phyloP scores from a whole-genome alignment of 805 yeast genomes.

The Myxozyma melibiosi region DNA sequence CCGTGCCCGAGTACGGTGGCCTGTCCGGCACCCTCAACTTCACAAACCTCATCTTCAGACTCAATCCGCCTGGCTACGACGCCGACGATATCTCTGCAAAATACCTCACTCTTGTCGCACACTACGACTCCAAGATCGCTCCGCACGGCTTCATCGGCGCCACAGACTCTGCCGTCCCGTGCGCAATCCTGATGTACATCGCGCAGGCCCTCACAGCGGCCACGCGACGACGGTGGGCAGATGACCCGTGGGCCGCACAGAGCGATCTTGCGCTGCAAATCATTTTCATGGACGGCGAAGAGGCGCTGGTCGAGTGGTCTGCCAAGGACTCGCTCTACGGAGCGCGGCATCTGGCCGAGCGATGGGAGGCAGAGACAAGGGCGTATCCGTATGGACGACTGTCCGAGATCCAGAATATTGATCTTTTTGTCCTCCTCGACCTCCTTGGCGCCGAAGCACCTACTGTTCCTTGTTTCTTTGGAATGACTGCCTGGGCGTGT shows the following conservation, averaged over 20 bases:
- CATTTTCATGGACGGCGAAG: constrained; percentile 64
- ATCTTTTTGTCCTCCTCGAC: constrained; percentile 53
- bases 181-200: constrained; percentile 53
- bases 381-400: constrained; percentile 26
- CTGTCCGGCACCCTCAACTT: constrained; percentile 38
- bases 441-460: constrained; percentile 50
- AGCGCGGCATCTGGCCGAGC: constrained; percentile 51
- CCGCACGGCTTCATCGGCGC: constrained; percentile 65
- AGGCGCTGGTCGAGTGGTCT: constrained; percentile 58
- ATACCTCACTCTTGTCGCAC: constrained; percentile 49
- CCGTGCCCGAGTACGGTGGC: constrained; percentile 22
- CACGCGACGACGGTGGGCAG: constrained; percentile 34
- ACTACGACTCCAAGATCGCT: constrained; percentile 54
- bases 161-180: constrained; percentile 60
- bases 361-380: constrained; percentile 41
- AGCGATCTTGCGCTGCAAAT: constrained; percentile 48
- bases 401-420: constrained; percentile 44
- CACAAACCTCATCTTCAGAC: constrained; percentile 45
- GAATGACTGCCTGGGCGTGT: constrained; percentile 46
- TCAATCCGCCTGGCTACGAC: constrained; percentile 34
- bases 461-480: constrained; percentile 49
- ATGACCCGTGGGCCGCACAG: neutral
- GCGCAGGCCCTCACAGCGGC: constrained; percentile 42
- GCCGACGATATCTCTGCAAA: neutral
- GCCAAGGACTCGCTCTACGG: constrained; percentile 59